A percentile compares a stretch with the other conserved stretches of the same genome.
Evolutionary conservation across 225 moss, liverwort and hornwort genomes (phyloP).

Genomic region (Pseudisothecium myosuroides): DNA sequence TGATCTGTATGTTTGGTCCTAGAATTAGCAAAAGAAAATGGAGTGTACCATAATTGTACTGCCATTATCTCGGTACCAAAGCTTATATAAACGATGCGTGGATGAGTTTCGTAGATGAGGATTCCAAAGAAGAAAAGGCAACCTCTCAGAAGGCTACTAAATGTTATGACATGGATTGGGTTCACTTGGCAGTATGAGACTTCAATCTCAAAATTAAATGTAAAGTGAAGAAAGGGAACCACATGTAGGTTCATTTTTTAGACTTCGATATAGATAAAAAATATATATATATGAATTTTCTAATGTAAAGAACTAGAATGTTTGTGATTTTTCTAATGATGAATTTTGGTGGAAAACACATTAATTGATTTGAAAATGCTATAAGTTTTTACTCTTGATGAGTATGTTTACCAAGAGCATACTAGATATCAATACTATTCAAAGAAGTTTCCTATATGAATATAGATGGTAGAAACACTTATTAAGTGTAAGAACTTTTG

Average conservation of each 20-base stretch:
- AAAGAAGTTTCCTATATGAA: not conserved
- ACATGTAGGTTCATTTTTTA: accelerated
- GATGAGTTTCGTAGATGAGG: too few species aligned
- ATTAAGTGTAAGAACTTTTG: accelerated
- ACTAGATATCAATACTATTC: not conserved
- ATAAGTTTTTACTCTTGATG: not conserved
- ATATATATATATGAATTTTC: not conserved
- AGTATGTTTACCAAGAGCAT: accelerated
- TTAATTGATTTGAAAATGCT: not conserved
- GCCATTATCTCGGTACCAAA: too few species aligned
- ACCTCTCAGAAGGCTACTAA: too few species aligned
- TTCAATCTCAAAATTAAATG: not conserved
- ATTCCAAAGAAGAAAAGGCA: too few species aligned
- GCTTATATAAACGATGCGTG: too few species aligned
- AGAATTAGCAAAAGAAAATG: too few species aligned
- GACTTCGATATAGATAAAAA: not conserved
- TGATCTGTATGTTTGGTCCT: too few species aligned
- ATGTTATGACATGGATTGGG: not conserved
- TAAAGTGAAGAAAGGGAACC: not conserved
- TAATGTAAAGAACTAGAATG: not conserved
- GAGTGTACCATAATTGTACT: too few species aligned
- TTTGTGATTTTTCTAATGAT: not conserved
- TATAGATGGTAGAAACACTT: not conserved
- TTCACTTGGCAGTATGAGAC: not conserved
- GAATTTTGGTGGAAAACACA: accelerated